Percentiles rank a stretch among this genome's conserved stretches.
Evolutionary conservation across 2,329 filamentous ascomycete genomes (phyloP).

Genomic region (Cytospora mali): DNA sequence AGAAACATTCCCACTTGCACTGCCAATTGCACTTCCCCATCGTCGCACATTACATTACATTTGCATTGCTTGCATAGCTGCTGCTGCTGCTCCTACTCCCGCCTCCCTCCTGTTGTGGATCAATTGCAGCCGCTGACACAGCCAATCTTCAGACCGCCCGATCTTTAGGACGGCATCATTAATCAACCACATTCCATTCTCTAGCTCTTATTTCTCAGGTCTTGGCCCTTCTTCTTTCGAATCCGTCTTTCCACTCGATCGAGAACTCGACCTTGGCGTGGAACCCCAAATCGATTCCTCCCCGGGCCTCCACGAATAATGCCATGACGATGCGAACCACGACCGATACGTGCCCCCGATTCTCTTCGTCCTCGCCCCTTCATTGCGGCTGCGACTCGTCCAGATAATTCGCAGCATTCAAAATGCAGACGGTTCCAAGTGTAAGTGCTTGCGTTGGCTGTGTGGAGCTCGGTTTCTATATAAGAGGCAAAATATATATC

Average conservation of each 20-base stretch:
- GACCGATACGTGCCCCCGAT: constrained; percentile 37
- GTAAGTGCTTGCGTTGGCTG: constrained; percentile 42
- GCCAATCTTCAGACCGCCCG: constrained; percentile 28
- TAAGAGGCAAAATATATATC: not conserved
- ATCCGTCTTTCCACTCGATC: constrained; percentile 3
- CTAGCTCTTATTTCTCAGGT: constrained; percentile 8
- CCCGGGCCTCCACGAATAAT: constrained; percentile 33
- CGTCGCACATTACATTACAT: constrained; percentile 26
- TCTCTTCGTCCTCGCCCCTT: constrained; percentile 36
- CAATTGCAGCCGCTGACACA: constrained; percentile 28
- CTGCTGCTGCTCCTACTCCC: constrained; percentile 25
- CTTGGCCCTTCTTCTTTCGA: constrained; percentile 1
- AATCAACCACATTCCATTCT: constrained; percentile 17
- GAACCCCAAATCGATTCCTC: constrained; percentile 3
- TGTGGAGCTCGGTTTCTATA: constrained; percentile 8
- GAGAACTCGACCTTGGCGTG: constrained; percentile 5
- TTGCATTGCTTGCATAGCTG: constrained; percentile 27
- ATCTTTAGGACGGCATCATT: constrained; percentile 20
- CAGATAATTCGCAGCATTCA: constrained; percentile 37
- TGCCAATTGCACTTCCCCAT: constrained; percentile 24
- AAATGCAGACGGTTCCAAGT: constrained; percentile 47
- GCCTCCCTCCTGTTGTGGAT: constrained; percentile 19
- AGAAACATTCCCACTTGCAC: constrained; percentile 21
- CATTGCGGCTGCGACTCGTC: constrained; percentile 37
- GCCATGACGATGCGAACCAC: constrained; percentile 44